These are phyloP conservation scores for Linnemannia hyalina DNA, from an alignment of 192 early-diverging fungal species.

Conservation along the genomic window DNA sequence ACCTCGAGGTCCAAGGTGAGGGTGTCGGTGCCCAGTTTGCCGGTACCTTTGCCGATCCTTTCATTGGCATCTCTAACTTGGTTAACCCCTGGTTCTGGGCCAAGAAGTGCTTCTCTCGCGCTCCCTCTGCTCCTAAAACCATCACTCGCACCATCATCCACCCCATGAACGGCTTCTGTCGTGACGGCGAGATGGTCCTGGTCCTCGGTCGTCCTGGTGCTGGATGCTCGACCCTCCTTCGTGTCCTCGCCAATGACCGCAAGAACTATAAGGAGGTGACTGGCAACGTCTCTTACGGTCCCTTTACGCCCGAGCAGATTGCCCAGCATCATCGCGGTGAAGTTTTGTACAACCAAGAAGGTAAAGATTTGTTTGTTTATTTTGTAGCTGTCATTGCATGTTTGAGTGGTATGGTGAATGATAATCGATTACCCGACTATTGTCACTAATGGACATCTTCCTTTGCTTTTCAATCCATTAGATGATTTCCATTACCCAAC, in stretches of 20 bases:
- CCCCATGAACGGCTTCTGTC: constrained; percentile 72
- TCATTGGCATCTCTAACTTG: constrained; percentile 50
- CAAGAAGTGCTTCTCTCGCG: constrained; percentile 36
- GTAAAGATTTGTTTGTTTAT: constrained; percentile 11
- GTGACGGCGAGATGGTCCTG: constrained; percentile 80
- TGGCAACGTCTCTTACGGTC: constrained; percentile 76
- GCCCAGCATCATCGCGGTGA: constrained; percentile 75
- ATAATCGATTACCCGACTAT: background rate
- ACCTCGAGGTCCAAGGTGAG: constrained; percentile 56
- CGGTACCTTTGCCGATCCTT: constrained; percentile 41
- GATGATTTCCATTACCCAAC: constrained; percentile 85
- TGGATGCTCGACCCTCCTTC: constrained; percentile 76
- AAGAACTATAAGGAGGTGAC: constrained; percentile 64
- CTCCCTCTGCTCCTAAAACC: constrained; percentile 6
- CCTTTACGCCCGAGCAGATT: constrained; percentile 72
- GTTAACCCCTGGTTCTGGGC: constrained; percentile 55
- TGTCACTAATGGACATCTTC: background rate
- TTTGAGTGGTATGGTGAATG: background rate
- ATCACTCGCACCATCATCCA: constrained; percentile 66
- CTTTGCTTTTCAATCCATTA: background rate
- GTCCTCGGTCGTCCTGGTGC: constrained; percentile 80
- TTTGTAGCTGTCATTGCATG: background rate
- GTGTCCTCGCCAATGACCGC: constrained; percentile 70
- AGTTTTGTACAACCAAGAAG: constrained; percentile 84
- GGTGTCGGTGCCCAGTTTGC: constrained; percentile 44